Conservation (phyloP, 129 eudicot genomes). For the Centrapalus pauciflorus region DNA sequence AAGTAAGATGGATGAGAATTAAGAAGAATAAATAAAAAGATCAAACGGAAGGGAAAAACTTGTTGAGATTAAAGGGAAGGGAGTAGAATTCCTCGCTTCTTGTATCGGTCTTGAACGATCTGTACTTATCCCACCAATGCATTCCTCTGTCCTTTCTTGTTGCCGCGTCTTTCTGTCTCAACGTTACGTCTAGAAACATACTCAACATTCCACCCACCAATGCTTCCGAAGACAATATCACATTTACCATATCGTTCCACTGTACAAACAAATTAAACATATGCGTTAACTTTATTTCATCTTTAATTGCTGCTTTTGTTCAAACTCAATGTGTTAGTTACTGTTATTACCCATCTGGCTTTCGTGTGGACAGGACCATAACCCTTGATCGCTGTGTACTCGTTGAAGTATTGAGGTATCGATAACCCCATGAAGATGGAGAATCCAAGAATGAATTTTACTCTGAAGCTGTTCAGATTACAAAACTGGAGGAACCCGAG, state of each 20-base stretch:
- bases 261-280: slow-evolving; percentile 26
- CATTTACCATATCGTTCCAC: slow-evolving; percentile 92
- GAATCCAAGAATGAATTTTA: slow-evolving; percentile 83
- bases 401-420: slow-evolving; percentile 88
- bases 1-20: too few species aligned
- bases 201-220: slow-evolving; percentile 84
- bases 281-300: too few species aligned
- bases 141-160: slow-evolving; percentile 86
- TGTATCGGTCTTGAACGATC: slow-evolving; percentile 78
- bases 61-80: slow-evolving; percentile 88
- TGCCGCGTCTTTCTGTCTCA: slow-evolving; percentile 61
- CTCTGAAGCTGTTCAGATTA: slow-evolving; percentile 86
- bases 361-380: slow-evolving; percentile 84
- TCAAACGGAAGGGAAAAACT: slow-evolving; percentile 90
- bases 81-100: slow-evolving; percentile 96
- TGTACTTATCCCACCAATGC: slow-evolving; percentile 94
- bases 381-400: slow-evolving; percentile 55
- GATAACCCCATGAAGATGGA: slow-evolving; percentile 94
- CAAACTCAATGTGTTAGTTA: too few species aligned
- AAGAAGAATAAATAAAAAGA: too few species aligned
- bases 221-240: slow-evolving; percentile 83
- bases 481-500: slow-evolving; percentile 86
- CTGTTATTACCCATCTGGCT: slow-evolving; percentile 87
- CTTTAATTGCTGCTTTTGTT: too few species aligned
- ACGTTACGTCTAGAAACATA: slow-evolving; percentile 57